A percentile compares a stretch with the other conserved stretches of the same genome.
phyloP scores from a whole-genome alignment of 495 filamentous ascomycete species.

The Talaromyces wortmannii region DNA sequence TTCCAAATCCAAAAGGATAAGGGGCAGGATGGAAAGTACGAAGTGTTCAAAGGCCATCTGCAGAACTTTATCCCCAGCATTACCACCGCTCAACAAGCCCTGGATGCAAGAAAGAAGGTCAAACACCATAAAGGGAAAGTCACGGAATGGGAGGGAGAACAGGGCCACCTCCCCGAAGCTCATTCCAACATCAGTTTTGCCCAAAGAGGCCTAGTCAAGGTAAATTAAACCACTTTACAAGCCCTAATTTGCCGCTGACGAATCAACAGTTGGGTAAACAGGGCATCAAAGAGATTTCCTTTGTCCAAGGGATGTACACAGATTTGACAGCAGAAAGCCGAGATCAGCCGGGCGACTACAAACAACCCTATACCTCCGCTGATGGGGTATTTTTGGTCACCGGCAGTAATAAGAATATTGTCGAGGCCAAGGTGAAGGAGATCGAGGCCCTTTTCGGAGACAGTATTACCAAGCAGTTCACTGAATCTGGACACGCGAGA shows the following conservation, averaged over 20 bases:
- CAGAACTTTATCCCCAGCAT: slow-evolving; percentile 9
- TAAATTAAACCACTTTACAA: slow-evolving; percentile 4
- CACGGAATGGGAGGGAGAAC: background rate
- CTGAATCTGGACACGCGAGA: background rate
- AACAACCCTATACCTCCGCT: background rate
- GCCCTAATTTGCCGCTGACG: background rate
- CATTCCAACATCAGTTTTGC: slow-evolving; percentile 22
- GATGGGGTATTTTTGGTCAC: background rate
- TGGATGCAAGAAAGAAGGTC: slow-evolving; percentile 3
- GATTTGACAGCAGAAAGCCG: background rate
- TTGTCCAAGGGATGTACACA: background rate
- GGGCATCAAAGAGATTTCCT: background rate
- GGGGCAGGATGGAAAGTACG: background rate
- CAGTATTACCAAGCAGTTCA: background rate
- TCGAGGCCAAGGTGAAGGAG: background rate
- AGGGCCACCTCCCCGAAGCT: background rate
- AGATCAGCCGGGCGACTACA: background rate
- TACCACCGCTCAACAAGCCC: slow-evolving; percentile 8
- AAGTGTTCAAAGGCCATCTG: slow-evolving; percentile 20
- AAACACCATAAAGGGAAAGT: slow-evolving; percentile 4
- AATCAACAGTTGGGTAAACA: slow-evolving; percentile 13
- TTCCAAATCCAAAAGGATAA: slow-evolving; percentile 18
- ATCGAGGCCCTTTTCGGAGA: background rate
- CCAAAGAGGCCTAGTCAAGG: slow-evolving; percentile 19
- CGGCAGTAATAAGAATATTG: background rate